Percentiles rank a stretch among this genome's conserved stretches.
phyloP scores from a whole-genome alignment of 1,284 basidiomycete species.

The Chalciporus sp. region DNA sequence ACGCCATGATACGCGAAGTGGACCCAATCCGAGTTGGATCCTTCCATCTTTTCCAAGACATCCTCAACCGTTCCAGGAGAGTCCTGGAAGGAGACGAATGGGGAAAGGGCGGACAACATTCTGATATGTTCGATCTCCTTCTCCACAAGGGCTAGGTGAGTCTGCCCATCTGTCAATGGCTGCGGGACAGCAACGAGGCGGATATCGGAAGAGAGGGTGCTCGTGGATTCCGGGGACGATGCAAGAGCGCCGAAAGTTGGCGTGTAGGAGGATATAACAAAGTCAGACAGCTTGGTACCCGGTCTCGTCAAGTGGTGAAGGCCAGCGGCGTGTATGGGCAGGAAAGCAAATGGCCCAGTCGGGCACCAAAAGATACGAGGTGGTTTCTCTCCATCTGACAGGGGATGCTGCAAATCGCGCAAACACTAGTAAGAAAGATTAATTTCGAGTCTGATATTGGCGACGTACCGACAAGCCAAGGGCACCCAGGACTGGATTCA shows the following conservation, averaged over 20 bases:
- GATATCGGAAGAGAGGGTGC: neutral
- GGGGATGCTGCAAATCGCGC: slow-evolving; percentile 7
- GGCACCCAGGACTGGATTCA: too few species aligned
- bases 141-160: neutral
- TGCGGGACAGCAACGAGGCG: slow-evolving; percentile 1
- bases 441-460: slow-evolving; percentile 1
- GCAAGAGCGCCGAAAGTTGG: slow-evolving; percentile 4
- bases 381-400: neutral
- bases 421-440: slow-evolving; percentile 14
- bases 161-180: slow-evolving; percentile 4
- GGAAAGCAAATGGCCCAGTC: too few species aligned
- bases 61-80: slow-evolving; percentile 7
- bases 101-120: neutral
- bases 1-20: neutral
- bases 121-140: slow-evolving; percentile 7
- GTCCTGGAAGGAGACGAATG: slow-evolving; percentile 4
- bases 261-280: slow-evolving; percentile 15
- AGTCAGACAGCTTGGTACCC: slow-evolving; percentile 8
- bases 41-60: too few species aligned
- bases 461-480: too few species aligned
- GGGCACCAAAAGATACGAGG: too few species aligned
- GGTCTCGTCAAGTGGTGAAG: neutral
- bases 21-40: neutral
- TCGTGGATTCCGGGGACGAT: neutral
- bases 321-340: too few species aligned